Percentiles rank a stretch among this genome's conserved stretches.
phyloP scores from a whole-genome alignment of 306 rosid genomes.

The Urtica urens region DNA sequence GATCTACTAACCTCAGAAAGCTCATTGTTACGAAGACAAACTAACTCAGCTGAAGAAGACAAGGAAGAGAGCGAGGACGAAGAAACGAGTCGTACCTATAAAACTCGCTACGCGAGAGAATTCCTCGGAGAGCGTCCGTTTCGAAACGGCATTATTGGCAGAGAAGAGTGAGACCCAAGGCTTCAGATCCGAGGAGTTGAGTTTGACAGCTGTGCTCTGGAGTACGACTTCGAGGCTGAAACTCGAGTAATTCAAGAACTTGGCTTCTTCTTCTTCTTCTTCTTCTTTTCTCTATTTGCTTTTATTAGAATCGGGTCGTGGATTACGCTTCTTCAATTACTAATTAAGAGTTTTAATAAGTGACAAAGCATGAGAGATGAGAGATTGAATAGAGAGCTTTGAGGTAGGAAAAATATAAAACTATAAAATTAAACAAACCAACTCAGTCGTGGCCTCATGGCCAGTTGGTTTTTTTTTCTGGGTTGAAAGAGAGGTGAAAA shows the following conservation, averaged over 20 bases:
- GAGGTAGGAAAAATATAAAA: neutral
- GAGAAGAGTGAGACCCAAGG: neutral
- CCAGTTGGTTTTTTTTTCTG: neutral
- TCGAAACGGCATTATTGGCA: conserved; percentile 5
- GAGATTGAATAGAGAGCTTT: neutral
- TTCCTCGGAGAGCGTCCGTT: neutral
- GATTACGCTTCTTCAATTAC: neutral
- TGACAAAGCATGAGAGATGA: neutral
- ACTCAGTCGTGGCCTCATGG: too few species aligned
- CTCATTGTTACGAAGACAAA: neutral
- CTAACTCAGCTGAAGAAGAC: neutral
- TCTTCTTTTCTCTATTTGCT: too few species aligned
- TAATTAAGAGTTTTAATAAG: neutral
- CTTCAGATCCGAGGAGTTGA: conserved; percentile 23
- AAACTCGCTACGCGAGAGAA: conserved; percentile 7
- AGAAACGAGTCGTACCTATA: conserved; percentile 14
- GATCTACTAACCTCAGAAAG: conserved; percentile 33
- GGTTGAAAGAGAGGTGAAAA: neutral
- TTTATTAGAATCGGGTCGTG: conserved; percentile 1
- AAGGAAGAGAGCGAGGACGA: neutral
- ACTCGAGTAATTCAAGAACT: too few species aligned
- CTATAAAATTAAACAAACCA: neutral
- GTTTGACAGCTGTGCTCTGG: neutral
- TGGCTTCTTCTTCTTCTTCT: too few species aligned
- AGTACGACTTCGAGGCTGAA: neutral